Conservation (phyloP, 2,329 filamentous ascomycete species). For the Neonectria neomacrospora region DNA sequence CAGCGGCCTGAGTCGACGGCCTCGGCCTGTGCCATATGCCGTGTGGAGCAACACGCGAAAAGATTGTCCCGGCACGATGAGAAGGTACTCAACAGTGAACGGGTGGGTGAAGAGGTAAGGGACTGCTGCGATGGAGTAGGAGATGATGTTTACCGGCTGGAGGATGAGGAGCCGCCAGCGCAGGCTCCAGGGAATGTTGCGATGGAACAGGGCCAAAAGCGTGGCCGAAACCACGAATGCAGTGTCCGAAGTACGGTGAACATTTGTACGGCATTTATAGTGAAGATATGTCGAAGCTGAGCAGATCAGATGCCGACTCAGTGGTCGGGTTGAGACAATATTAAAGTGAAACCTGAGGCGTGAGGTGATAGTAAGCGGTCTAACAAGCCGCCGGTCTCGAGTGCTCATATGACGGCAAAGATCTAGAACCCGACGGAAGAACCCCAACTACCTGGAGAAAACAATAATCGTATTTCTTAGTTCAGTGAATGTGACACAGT, state of each 20-base stretch:
- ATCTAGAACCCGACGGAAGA: background rate
- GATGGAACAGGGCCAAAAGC: constrained; percentile 51
- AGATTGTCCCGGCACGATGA: constrained; percentile 41
- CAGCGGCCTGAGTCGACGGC: constrained; percentile 50
- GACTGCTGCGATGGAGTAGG: constrained; percentile 50
- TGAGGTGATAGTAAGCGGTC: constrained; percentile 25
- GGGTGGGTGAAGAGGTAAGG: constrained; percentile 51
- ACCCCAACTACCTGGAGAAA: background rate
- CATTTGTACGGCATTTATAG: constrained; percentile 10
- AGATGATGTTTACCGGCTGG: constrained; percentile 53
- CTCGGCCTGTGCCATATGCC: constrained; percentile 27
- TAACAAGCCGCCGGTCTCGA: constrained; percentile 23
- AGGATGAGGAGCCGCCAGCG: constrained; percentile 58
- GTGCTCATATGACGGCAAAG: background rate
- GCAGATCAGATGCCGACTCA: background rate
- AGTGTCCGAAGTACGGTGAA: constrained; percentile 22
- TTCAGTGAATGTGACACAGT: too few relatives aligned
- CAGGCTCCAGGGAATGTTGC: constrained; percentile 50
- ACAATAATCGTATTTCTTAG: background rate
- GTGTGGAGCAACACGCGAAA: constrained; percentile 52
- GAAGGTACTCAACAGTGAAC: constrained; percentile 50
- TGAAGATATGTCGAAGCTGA: background rate
- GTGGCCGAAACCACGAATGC: constrained; percentile 41
- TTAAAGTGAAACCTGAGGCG: background rate
- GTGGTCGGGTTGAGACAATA: background rate